Percentiles rank a stretch among this genome's conserved stretches.
phyloP scores from a whole-genome alignment of 306 rosid species.

The Nissolia schottii region DNA sequence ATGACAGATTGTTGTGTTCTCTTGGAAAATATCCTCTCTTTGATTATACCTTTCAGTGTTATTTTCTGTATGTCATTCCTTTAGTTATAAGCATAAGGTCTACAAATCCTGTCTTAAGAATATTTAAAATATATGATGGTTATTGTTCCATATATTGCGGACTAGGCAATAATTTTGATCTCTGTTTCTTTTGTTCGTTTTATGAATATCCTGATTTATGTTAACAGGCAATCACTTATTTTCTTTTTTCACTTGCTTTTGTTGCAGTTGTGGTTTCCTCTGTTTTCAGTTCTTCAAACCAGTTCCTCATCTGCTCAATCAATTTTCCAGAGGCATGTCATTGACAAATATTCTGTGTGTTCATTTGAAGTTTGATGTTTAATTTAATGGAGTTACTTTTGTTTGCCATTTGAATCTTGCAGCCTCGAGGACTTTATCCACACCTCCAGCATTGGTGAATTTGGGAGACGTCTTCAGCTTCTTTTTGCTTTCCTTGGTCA shows the following conservation, averaged over 20 bases:
- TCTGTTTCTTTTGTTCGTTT: background rate
- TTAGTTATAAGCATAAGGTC: background rate
- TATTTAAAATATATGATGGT: background rate
- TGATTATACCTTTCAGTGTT: background rate
- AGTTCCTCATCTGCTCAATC: conserved; percentile 35
- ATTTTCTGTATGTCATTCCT: background rate
- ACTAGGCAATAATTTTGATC: background rate
- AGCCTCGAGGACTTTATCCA: conserved; percentile 86
- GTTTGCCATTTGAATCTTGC: conserved; percentile 24
- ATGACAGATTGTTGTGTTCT: too few relatives aligned
- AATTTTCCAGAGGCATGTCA: conserved; percentile 51
- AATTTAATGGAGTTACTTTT: conserved; percentile 3
- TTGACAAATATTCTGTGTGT: background rate
- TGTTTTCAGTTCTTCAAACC: conserved; percentile 55
- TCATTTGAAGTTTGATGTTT: background rate
- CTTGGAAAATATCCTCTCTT: background rate
- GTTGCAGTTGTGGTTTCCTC: conserved; percentile 91
- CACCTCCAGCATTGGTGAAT: conserved; percentile 89
- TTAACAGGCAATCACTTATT: conserved; percentile 1
- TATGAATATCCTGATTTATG: background rate
- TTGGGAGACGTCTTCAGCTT: conserved; percentile 79
- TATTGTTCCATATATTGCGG: background rate
- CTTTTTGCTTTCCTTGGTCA: conserved; percentile 89
- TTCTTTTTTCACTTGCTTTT: conserved; percentile 9
- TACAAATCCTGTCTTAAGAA: background rate